Conservation (phyloP, 2,329 filamentous ascomycete species). For the Talaromyces sp. region DNA sequence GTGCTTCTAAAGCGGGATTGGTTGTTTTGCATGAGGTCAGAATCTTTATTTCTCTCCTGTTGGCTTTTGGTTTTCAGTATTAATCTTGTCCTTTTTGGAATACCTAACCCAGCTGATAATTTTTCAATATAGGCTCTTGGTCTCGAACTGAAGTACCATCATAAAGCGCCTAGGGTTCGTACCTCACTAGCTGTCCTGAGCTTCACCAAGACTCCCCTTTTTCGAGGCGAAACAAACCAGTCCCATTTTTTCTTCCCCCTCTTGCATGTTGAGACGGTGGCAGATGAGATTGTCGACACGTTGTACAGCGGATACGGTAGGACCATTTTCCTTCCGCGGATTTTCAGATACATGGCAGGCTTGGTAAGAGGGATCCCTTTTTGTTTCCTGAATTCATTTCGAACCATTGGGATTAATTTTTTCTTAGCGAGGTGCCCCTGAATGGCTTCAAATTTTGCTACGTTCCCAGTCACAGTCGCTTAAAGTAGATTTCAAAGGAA, state of each 20-base stretch:
- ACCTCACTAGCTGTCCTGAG: constrained; percentile 24
- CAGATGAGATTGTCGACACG: constrained; percentile 24
- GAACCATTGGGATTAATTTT: too few species aligned
- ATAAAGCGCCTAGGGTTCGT: constrained; percentile 20
- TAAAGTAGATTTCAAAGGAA: neutral
- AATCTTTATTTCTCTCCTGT: neutral
- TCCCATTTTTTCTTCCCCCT: constrained; percentile 24
- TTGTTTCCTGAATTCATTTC: too few species aligned
- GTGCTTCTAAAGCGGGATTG: constrained; percentile 26
- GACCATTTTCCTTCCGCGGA: constrained; percentile 22
- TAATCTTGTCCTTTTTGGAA: too few species aligned
- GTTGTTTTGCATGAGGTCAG: constrained; percentile 25
- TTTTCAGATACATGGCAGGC: constrained; percentile 24
- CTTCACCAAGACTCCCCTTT: constrained; percentile 26
- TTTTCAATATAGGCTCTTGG: neutral
- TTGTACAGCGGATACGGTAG: constrained; percentile 22
- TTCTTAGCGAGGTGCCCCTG: too few species aligned
- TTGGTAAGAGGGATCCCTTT: constrained; percentile 18
- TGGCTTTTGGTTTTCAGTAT: neutral
- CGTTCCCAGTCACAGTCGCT: too few species aligned
- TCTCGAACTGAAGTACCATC: constrained; percentile 18
- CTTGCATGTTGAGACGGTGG: constrained; percentile 26
- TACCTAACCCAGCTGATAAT: neutral
- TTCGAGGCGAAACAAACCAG: constrained; percentile 26
- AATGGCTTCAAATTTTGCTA: too few species aligned